Conservation (phyloP, 495 filamentous ascomycete species). For the Podospora pseudopauciseta region DNA sequence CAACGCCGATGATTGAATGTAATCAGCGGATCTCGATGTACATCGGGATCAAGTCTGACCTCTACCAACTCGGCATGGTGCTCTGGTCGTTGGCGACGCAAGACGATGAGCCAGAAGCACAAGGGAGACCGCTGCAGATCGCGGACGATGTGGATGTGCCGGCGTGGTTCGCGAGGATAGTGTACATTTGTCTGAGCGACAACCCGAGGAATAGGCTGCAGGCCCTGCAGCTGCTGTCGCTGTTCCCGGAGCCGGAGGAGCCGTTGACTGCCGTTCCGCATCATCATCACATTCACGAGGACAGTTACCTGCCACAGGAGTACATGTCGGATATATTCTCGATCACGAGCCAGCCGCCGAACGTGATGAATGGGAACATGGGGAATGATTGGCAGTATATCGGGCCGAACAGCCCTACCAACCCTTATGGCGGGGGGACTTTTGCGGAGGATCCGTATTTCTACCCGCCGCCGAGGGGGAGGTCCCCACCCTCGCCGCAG, state of each 20-base stretch:
- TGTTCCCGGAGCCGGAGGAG: constrained; percentile 38
- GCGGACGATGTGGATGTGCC: constrained; percentile 40
- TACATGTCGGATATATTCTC: constrained; percentile 21
- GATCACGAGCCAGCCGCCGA: constrained; percentile 30
- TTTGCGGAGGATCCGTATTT: constrained; percentile 33
- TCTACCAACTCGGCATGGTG: constrained; percentile 96
- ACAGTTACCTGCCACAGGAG: constrained; percentile 31
- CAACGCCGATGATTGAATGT: constrained; percentile 79
- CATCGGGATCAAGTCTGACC: constrained; percentile 95
- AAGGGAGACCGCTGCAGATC: constrained; percentile 63
- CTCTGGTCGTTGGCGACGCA: constrained; percentile 87
- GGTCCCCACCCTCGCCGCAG: constrained; percentile 45
- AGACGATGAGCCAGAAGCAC: constrained; percentile 84
- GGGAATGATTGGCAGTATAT: constrained; percentile 2
- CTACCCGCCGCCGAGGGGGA: constrained; percentile 42
- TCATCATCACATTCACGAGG: constrained; percentile 32
- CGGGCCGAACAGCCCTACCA: constrained; percentile 25
- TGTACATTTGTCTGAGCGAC: constrained; percentile 43
- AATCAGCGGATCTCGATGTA: constrained; percentile 96
- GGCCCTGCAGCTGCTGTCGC: constrained; percentile 37
- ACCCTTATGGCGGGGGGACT: constrained; percentile 17
- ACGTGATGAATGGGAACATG: not conserved
- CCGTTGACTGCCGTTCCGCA: constrained; percentile 21
- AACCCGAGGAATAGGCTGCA: constrained; percentile 43
- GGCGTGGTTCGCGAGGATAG: constrained; percentile 42